These are phyloP conservation scores for Nannochloropsis gaditana DNA, from an alignment of 108 stramenopile species.

Conservation along the genomic window DNA sequence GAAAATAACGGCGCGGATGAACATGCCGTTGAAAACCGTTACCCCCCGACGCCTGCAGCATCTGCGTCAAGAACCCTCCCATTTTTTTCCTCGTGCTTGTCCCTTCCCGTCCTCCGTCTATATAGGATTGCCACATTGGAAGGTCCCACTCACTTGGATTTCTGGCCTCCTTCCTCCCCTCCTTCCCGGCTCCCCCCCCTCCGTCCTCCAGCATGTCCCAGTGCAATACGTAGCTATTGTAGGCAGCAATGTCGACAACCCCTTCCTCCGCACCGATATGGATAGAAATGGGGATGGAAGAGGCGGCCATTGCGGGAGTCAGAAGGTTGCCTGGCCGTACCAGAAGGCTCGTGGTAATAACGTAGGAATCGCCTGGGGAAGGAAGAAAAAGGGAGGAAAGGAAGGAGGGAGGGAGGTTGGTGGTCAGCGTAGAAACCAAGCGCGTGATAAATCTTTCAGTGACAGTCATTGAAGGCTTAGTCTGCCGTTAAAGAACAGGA, in stretches of 20 bases:
- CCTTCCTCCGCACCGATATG: neutral
- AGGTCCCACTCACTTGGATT: neutral
- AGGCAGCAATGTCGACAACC: neutral
- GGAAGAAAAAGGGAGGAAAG: neutral
- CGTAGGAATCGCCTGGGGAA: neutral
- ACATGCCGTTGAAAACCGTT: no score
- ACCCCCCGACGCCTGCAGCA: neutral
- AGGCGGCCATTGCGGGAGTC: neutral
- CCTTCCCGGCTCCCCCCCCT: neutral
- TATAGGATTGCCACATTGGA: neutral
- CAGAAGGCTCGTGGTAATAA: neutral
- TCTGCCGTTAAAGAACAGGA: no score
- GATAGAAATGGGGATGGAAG: conserved; percentile 3
- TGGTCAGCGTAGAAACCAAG: neutral
- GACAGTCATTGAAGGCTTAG: no score
- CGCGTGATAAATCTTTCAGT: no score
- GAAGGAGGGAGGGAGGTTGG: neutral
- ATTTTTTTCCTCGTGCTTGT: neutral
- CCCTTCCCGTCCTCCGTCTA: neutral
- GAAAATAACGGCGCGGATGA: no score
- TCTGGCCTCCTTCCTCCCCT: neutral
- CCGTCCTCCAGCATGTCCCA: neutral
- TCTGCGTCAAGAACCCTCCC: neutral
- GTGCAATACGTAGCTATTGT: neutral
- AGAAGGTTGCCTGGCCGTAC: neutral